Conservation (phyloP, 2,329 filamentous ascomycete species). For the Metarhizium humberi region DNA sequence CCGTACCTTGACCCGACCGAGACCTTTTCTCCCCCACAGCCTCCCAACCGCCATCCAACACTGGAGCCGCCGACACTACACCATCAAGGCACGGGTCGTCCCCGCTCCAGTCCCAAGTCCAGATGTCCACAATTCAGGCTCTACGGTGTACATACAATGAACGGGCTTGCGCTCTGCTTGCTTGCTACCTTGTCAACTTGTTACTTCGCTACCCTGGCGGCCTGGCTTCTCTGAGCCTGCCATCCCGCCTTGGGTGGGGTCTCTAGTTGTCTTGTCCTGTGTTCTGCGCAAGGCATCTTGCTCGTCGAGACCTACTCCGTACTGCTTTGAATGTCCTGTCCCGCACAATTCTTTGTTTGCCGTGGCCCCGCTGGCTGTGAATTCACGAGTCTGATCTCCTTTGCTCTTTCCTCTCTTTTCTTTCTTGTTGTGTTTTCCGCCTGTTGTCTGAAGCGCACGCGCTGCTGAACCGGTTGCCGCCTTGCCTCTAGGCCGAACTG, state of each 20-base stretch:
- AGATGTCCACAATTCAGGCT: not conserved
- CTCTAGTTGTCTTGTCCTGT: not conserved
- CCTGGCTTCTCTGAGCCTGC: constrained; percentile 9
- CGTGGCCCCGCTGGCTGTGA: constrained; percentile 1
- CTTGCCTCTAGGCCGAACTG: not conserved
- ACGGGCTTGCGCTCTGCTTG: not conserved
- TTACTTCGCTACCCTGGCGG: too few relatives aligned
- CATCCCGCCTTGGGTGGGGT: constrained; percentile 12
- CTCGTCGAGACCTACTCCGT: not conserved
- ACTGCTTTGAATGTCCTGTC: not conserved
- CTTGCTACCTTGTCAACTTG: not conserved
- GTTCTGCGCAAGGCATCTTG: not conserved
- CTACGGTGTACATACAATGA: too few relatives aligned
- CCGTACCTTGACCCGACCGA: too few relatives aligned
- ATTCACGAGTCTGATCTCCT: not conserved
- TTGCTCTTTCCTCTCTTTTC: not conserved
- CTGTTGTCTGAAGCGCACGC: not conserved
- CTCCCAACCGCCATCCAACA: not conserved
- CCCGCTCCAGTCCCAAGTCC: not conserved
- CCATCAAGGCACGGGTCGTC: constrained; percentile 3
- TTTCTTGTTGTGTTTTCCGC: not conserved
- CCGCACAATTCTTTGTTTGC: constrained; percentile 1
- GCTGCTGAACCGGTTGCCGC: not conserved
- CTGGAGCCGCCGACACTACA: not conserved
- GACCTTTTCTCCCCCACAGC: too few relatives aligned